Evolutionary conservation across 148 eudicot genomes (phyloP).

Genomic region (Rhododendron mucronatum): DNA sequence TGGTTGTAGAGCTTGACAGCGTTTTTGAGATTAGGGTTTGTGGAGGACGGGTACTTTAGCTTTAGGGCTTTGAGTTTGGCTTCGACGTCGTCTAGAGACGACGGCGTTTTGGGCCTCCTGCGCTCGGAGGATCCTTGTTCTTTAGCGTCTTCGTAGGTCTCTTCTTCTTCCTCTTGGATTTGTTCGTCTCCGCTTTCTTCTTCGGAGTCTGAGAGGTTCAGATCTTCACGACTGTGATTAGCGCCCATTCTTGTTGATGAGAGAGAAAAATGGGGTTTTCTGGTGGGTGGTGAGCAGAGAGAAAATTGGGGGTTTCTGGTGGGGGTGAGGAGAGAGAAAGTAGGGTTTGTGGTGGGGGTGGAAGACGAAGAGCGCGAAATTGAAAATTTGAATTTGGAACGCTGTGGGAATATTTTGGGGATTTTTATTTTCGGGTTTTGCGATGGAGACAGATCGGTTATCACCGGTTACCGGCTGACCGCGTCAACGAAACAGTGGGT

Average conservation of each 20-base stretch:
- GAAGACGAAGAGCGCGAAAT: conserved; percentile 10
- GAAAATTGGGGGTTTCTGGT: not conserved
- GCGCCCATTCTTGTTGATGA: conserved; percentile 42
- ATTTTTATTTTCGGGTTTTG: not conserved
- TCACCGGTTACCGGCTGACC: not conserved
- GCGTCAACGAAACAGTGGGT: not conserved
- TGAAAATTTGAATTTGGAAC: conserved; percentile 11
- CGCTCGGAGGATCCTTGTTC: conserved; percentile 20
- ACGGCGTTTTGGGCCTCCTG: conserved; percentile 31
- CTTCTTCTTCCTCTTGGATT: conserved; percentile 19
- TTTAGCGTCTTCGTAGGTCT: conserved; percentile 24
- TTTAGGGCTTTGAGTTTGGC: conserved; percentile 58
- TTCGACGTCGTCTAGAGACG: conserved; percentile 61
- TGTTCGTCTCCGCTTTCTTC: conserved; percentile 30
- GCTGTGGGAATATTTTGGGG: not conserved
- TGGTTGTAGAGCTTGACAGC: conserved; percentile 55
- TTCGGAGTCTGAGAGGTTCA: conserved; percentile 54
- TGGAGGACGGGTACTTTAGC: conserved; percentile 47
- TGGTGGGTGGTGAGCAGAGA: not conserved
- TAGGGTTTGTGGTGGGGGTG: not conserved
- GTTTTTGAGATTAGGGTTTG: conserved; percentile 26
- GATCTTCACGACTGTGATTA: conserved; percentile 56
- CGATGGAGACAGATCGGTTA: not conserved
- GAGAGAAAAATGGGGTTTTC: not conserved
- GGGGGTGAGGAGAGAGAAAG: not conserved